These are phyloP conservation scores for Geosmithia flava DNA, from an alignment of 2,329 filamentous ascomycete genomes.

Conservation along the genomic window DNA sequence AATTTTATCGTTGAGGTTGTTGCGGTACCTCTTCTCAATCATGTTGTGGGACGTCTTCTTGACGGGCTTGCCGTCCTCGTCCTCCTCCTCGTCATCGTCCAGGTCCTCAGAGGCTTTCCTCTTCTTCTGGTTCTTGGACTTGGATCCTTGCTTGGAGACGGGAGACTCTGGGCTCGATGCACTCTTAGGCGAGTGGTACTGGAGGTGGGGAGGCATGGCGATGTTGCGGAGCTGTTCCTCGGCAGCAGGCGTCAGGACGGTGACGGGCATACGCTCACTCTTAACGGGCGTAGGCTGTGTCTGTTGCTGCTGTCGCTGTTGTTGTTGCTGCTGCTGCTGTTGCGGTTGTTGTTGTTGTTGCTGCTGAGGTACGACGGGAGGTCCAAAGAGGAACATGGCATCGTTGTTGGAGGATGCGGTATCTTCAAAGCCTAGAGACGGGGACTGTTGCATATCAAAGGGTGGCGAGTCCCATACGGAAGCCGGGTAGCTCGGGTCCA, in stretches of 20 bases:
- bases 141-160: not conserved
- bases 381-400: constrained; percentile 20
- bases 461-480: constrained; percentile 20
- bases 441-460: constrained; percentile 19
- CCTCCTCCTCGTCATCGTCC: constrained; percentile 35
- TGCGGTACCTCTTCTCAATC: constrained; percentile 94
- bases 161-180: constrained; percentile 45
- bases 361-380: constrained; percentile 11
- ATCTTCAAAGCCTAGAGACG: constrained; percentile 17
- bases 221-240: constrained; percentile 50
- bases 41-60: constrained; percentile 98
- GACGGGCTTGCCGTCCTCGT: constrained; percentile 38
- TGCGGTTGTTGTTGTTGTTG: constrained; percentile 16
- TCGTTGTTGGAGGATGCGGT: constrained; percentile 16
- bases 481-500: constrained; percentile 17
- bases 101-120: constrained; percentile 50
- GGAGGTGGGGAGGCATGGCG: constrained; percentile 51
- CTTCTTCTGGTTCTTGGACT: constrained; percentile 1
- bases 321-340: constrained; percentile 1
- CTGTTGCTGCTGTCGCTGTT: not conserved
- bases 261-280: constrained; percentile 5
- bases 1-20: constrained; percentile 95
- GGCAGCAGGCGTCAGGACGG: constrained; percentile 40
- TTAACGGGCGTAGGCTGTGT: constrained; percentile 13
- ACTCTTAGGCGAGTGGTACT: constrained; percentile 46